Evolutionary conservation across 345 rosid genomes (phyloP).

Genomic region (Pistacia vera): DNA sequence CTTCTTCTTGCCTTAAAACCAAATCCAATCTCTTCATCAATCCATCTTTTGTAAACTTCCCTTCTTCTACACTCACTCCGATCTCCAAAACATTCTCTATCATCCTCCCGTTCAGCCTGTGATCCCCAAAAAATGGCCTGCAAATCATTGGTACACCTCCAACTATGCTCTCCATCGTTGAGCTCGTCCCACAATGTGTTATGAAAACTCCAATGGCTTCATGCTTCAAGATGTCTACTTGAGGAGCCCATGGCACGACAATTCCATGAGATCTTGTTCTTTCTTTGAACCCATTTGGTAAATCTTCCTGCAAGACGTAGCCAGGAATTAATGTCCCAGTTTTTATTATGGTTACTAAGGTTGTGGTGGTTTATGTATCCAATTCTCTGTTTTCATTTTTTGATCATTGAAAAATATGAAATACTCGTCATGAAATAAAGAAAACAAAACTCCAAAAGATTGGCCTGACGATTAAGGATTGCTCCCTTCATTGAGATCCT

Average conservation of each 20-base stretch:
- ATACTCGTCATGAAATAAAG: no score
- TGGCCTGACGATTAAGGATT: no score
- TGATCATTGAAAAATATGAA: no score
- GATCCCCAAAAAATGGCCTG: constrained; percentile 46
- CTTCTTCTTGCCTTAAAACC: constrained; percentile 18
- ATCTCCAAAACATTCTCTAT: constrained; percentile 34
- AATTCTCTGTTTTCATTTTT: no score
- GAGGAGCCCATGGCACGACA: constrained; percentile 47
- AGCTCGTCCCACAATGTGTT: constrained; percentile 47
- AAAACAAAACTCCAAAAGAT: no score
- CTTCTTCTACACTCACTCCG: constrained; percentile 25
- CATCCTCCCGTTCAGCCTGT: constrained; percentile 38
- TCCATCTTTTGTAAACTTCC: constrained; percentile 22
- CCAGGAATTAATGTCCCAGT: no score
- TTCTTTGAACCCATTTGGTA: constrained; percentile 44
- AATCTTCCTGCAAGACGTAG: not conserved
- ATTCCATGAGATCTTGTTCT: constrained; percentile 29
- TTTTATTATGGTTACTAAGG: no score
- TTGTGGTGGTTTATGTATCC: no score
- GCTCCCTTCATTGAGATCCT: no score
- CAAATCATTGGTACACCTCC: constrained; percentile 44
- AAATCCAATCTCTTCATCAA: constrained; percentile 10
- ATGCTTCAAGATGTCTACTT: constrained; percentile 28
- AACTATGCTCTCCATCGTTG: constrained; percentile 36
- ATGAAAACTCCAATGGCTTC: constrained; percentile 32